Base-by-base conservation (phyloP, 2,329 filamentous ascomycete genomes). In the Pseudofabraea citricarpa region DNA sequence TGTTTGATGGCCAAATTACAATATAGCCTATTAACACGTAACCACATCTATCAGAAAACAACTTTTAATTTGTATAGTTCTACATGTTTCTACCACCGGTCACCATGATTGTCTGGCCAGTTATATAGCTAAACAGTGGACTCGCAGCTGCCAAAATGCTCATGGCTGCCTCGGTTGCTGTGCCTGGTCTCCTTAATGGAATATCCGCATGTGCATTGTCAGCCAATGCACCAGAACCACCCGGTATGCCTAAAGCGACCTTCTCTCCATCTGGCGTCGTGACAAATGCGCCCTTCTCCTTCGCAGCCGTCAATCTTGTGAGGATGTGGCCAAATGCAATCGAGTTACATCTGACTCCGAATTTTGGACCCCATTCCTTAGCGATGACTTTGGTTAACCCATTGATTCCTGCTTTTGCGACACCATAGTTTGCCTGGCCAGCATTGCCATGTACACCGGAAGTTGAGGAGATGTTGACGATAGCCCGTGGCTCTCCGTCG, bases 381-480 rank as follows among this genome's bases (percentile, higher is more conserved):
- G 89, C 88, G 59, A 95, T 88, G 2, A 88, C 90, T 71, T 93
- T 94, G 46, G 85, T 90, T 45, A 95, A 74, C 5, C 90, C 90
- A 9, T 79, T 79, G 12, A 95, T 79, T 36, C 87, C 90, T 3
- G 89, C 86, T 71, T 95, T 95, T 42, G 87, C 90, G 37, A 90
- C 71, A 26, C 85, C 77, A 65, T 95, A 95, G 73, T 95, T 95
- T 56, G 85, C 80, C 72, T 95, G 89, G n/a, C 89, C 89, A 6
- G 88, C 86, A 61, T 95, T 95, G 43, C 90, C 90, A 64, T 94
- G 81, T 10, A 93, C 71, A 41, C 90, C 89, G 23, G 79, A 87
- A 1, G 89, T 94, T 41, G 80, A 87, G 43, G 80, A 86, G 63
- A 95, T 87, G 64, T 93, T 94, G 69, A 95, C 77, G 55, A 95